Conservation (phyloP, 2,329 filamentous ascomycete genomes). For the Colletotrichum noveboracense region DNA sequence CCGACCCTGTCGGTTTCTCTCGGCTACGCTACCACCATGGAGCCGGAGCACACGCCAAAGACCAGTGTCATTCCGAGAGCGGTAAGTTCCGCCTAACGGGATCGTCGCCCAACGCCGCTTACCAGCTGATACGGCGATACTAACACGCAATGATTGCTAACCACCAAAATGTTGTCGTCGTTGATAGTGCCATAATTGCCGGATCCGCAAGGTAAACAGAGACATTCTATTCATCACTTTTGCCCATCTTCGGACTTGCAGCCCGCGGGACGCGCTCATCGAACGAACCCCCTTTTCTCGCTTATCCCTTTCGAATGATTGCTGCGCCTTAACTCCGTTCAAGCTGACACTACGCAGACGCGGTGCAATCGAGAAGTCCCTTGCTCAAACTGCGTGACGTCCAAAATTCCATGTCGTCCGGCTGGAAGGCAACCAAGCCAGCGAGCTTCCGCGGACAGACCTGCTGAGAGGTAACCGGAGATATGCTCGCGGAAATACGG, state of each 20-base stretch:
- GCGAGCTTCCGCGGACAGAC: neutral
- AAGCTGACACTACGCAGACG: slow-evolving; percentile 4
- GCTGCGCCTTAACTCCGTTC: neutral
- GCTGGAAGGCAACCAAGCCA: neutral
- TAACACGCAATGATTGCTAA: neutral
- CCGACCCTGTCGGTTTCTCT: neutral
- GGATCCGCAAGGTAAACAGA: slow-evolving; percentile 6
- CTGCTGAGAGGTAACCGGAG: neutral
- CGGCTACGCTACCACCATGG: neutral
- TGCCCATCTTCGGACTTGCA: neutral
- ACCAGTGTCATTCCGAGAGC: slow-evolving; percentile 13
- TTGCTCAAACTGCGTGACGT: slow-evolving; percentile 27
- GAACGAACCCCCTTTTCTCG: neutral
- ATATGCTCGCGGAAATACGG: neutral
- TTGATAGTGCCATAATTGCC: slow-evolving; percentile 10
- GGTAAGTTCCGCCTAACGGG: neutral
- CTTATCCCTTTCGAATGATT: neutral
- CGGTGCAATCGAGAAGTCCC: slow-evolving; percentile 24
- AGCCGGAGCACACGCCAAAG: neutral
- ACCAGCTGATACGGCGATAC: neutral
- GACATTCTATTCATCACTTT: neutral
- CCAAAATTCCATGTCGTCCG: slow-evolving; percentile 23
- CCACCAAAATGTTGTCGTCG: neutral
- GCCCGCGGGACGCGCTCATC: neutral
- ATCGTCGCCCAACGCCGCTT: neutral